Evolutionary conservation across 352 stramenopile species (phyloP).

Genomic region (Globisporangium megalacanthum): DNA sequence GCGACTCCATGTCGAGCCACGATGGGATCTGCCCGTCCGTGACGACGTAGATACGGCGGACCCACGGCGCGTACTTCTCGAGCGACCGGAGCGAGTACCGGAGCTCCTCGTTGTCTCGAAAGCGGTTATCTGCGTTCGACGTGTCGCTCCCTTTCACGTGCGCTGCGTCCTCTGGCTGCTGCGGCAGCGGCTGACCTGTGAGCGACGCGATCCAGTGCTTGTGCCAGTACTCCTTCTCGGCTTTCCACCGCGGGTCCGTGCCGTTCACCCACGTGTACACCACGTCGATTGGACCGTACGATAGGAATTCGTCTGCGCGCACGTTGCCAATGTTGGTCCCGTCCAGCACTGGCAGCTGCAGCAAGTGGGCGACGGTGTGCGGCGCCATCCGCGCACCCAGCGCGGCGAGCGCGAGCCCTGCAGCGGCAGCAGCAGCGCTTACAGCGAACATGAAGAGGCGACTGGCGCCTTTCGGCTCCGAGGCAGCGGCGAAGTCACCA

Average conservation of each 20-base stretch:
- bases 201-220: constrained; percentile 86
- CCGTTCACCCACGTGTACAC: constrained; percentile 97
- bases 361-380: constrained; percentile 3
- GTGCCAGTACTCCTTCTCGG: constrained; percentile 85
- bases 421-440: background rate
- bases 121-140: constrained; percentile 87
- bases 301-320: constrained; percentile 38
- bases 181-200: constrained; percentile 65
- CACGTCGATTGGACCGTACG: constrained; percentile 89
- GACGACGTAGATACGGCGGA: constrained; percentile 92
- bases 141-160: constrained; percentile 59
- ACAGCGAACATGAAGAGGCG: background rate
- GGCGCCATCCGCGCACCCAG: constrained; percentile 7
- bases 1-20: constrained; percentile 88
- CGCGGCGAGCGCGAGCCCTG: constrained; percentile 8
- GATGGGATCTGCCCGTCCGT: constrained; percentile 93
- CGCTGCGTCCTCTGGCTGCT: constrained; percentile 36
- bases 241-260: constrained; percentile 90
- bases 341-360: constrained; percentile 8
- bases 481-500: background rate
- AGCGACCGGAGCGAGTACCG: constrained; percentile 90
- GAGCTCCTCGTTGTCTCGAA: constrained; percentile 93
- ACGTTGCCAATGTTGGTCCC: constrained; percentile 64
- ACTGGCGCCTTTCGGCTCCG: background rate
- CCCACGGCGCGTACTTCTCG: constrained; percentile 94